phyloP scores from a whole-genome alignment of 2,329 filamentous ascomycete species.

The Rhytidhysteron rufulum region DNA sequence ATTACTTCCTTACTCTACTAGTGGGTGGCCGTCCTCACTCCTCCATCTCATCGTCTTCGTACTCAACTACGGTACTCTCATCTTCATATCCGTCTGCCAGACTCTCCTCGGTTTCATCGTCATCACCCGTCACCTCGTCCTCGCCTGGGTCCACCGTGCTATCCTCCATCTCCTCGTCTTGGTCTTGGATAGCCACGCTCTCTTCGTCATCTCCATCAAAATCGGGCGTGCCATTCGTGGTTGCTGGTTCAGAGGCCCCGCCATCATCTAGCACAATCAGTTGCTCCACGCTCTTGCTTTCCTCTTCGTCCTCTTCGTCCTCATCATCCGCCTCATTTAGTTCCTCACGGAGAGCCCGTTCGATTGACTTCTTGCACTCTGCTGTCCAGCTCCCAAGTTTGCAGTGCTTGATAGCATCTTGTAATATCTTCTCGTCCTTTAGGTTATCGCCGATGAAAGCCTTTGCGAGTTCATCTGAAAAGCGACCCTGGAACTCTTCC shows the following conservation, averaged over 20 bases:
- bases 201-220: constrained; percentile 23
- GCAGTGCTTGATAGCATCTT: constrained; percentile 62
- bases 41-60: neutral
- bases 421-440: constrained; percentile 65
- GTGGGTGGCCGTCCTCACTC: neutral
- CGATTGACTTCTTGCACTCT: constrained; percentile 25
- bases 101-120: no score
- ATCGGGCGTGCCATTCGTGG: constrained; percentile 10
- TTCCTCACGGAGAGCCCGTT: neutral
- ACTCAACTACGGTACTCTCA: no score
- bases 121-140: no score
- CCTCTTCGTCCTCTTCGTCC: constrained; percentile 20
- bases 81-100: no score
- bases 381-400: constrained; percentile 67
- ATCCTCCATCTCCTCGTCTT: constrained; percentile 35
- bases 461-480: constrained; percentile 56
- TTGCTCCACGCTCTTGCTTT: constrained; percentile 1
- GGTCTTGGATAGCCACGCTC: constrained; percentile 20
- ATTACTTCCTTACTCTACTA: neutral
- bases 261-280: constrained; percentile 5
- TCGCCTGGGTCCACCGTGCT: no score
- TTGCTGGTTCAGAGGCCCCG: constrained; percentile 1
- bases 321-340: constrained; percentile 8
- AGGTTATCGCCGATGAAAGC: constrained; percentile 69
- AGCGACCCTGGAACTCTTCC: constrained; percentile 55